phyloP scores from a whole-genome alignment of 345 rosid species.

The Stellera chamaejasme region DNA sequence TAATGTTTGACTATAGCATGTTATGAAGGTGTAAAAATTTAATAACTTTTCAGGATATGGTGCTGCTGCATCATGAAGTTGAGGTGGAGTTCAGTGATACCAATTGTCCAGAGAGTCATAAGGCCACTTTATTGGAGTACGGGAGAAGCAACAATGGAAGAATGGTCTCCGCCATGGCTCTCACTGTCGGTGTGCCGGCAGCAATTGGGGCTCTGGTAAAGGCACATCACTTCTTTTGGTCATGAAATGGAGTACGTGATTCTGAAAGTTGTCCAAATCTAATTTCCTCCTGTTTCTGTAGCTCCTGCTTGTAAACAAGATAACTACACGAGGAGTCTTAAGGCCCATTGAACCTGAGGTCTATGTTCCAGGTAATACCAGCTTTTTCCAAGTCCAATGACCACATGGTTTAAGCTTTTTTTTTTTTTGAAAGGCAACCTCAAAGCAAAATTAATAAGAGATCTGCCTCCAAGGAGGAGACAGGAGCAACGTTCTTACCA shows the following conservation, averaged over 20 bases:
- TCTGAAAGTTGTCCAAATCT: constrained; percentile 5
- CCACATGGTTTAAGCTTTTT: too few relatives aligned
- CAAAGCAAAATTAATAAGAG: too few relatives aligned
- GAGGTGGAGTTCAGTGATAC: constrained; percentile 72
- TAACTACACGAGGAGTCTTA: constrained; percentile 69
- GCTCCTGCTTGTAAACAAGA: constrained; percentile 72
- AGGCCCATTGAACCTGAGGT: constrained; percentile 87
- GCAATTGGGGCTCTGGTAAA: constrained; percentile 87
- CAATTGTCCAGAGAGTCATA: constrained; percentile 39
- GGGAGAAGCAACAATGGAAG: constrained; percentile 54
- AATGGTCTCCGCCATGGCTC: constrained; percentile 74
- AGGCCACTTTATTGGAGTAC: constrained; percentile 71
- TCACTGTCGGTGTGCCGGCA: constrained; percentile 84
- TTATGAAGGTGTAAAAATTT: neutral
- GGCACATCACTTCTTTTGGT: constrained; percentile 4
- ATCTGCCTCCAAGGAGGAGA: too few relatives aligned
- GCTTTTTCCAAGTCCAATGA: neutral
- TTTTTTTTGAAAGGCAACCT: too few relatives aligned
- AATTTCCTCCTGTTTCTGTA: constrained; percentile 22
- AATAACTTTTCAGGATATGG: constrained; percentile 67
- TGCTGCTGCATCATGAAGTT: constrained; percentile 81
- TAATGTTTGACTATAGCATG: too few relatives aligned
- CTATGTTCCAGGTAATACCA: constrained; percentile 59
- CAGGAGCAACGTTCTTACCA: too few relatives aligned
- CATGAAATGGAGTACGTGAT: neutral